Evolutionary conservation across 75 land plant genomes (phyloP), one percentile per base, ranked within the genome.

Genomic region (Picea sitchensis): DNA sequence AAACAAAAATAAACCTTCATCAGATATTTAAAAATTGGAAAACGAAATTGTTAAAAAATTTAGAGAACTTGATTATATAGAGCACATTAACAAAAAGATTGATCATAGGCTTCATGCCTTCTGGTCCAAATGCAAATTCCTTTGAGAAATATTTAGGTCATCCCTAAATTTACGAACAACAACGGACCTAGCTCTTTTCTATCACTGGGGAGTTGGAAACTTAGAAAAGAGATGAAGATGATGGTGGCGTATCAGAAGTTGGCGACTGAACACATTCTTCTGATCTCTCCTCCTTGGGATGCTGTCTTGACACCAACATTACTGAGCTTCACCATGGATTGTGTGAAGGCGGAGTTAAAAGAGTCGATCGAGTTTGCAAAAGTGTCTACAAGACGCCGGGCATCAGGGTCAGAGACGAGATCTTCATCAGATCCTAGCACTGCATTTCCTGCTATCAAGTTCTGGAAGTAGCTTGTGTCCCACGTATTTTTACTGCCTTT

Each of bases 261-360:
- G 61, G 34, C 30, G 14, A 76, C 9, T 12, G 78, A 62, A 18
- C 82, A 81, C 62, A 81, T 62, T 30, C 80, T 75, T 0, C 89
- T 62, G 5, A 87, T 82, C 63, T 86, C 89, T 21, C 89, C 89
- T 2, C 78, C 78, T 11, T 59, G 1, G 18, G 80, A 78, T 18
- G 11, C n/a, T 1, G 84, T 86, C 64, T 86, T 87, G 2, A 87
- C 89, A 23, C 79, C 89, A 60, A 87, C 76, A 47, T 76, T 61
- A 79, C 82, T 59, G 76, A 87, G 78, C 58, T 75, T 75, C 51
- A 86, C 82, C 88, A 87, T 86, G 32, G 89, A 68, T 30, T 61
- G 14, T 3, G 82, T 47, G 58, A 82, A 82, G 9, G 88, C 82
- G 3, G 34, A 14, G 31, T 59, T 58, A 31, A 83, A 79, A 13